phyloP scores from a whole-genome alignment of 306 rosid genomes.

The Gynostemma pentaphyllum region DNA sequence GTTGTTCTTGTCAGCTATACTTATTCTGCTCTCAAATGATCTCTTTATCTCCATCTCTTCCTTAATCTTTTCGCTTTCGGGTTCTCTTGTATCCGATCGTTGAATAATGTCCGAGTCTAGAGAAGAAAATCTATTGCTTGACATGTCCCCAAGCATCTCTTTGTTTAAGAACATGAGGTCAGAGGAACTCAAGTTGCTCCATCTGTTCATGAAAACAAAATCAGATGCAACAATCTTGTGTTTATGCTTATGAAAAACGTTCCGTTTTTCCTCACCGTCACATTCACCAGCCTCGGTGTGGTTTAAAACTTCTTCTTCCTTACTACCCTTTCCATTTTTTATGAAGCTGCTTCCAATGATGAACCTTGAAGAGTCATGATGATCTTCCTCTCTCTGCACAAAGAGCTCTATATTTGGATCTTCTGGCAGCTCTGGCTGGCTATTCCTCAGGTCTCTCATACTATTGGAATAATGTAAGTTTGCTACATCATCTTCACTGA shows the following conservation, averaged over 20 bases:
- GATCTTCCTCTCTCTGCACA: slow-evolving; percentile 71
- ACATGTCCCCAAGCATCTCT: slow-evolving; percentile 47
- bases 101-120: slow-evolving; percentile 9
- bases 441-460: slow-evolving; percentile 35
- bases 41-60: slow-evolving; percentile 62
- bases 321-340: slow-evolving; percentile 14
- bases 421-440: slow-evolving; percentile 31
- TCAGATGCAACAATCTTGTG: slow-evolving; percentile 67
- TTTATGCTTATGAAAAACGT: slow-evolving; percentile 52
- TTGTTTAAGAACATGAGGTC: slow-evolving; percentile 77
- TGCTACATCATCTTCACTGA: slow-evolving; percentile 47
- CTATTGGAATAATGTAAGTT: slow-evolving; percentile 48
- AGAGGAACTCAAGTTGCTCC: slow-evolving; percentile 79
- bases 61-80: slow-evolving; percentile 26
- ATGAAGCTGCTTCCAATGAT: slow-evolving; percentile 74
- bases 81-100: neutral
- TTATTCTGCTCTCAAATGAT: slow-evolving; percentile 48
- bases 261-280: slow-evolving; percentile 22
- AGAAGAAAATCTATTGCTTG: slow-evolving; percentile 49
- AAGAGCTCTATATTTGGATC: slow-evolving; percentile 65
- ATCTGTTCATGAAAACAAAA: slow-evolving; percentile 58
- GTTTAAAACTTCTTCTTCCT: neutral
- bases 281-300: slow-evolving; percentile 23
- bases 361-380: slow-evolving; percentile 47
- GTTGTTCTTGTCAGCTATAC: slow-evolving; percentile 18